These are phyloP conservation scores for Daldinia eschscholtzii DNA, from an alignment of 2,329 filamentous ascomycete genomes.

Conservation along the genomic window DNA sequence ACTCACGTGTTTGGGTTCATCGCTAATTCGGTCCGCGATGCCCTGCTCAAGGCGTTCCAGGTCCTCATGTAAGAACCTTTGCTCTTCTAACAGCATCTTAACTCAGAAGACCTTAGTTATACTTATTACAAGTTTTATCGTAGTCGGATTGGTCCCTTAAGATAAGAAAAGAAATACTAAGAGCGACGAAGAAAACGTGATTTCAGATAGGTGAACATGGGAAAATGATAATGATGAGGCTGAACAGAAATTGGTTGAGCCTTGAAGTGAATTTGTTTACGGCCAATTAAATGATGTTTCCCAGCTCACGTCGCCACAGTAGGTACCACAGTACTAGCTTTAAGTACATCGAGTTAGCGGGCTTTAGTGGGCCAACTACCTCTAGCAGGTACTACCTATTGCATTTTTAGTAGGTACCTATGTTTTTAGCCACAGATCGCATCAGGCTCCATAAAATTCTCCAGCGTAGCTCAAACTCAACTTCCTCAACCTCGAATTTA, in stretches of 20 bases:
- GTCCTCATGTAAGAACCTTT: constrained; percentile 95
- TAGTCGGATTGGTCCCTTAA: background rate
- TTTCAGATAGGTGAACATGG: background rate
- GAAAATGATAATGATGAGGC: constrained; percentile 39
- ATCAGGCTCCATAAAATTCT: constrained; percentile 29
- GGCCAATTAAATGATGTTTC: constrained; percentile 31
- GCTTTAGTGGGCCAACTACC: background rate
- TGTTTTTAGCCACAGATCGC: background rate
- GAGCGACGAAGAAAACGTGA: background rate
- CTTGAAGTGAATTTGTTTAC: constrained; percentile 27
- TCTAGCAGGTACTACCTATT: background rate
- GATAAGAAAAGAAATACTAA: background rate
- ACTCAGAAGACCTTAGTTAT: background rate
- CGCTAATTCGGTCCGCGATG: constrained; percentile 86
- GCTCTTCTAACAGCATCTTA: constrained; percentile 88
- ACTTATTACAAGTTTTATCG: background rate
- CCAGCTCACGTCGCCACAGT: constrained; percentile 7
- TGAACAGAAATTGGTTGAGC: constrained; percentile 42
- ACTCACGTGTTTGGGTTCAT: constrained; percentile 88
- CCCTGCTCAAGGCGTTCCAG: constrained; percentile 95
- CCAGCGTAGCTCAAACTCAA: constrained; percentile 1
- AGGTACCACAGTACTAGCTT: background rate
- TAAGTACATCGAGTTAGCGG: constrained; percentile 5
- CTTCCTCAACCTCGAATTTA: constrained; percentile 16
- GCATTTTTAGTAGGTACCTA: constrained; percentile 1